A percentile compares a stretch with the other conserved stretches of the same genome.
Conservation (phyloP, 208 protist species). For the Leishmania amazonensis region DNA sequence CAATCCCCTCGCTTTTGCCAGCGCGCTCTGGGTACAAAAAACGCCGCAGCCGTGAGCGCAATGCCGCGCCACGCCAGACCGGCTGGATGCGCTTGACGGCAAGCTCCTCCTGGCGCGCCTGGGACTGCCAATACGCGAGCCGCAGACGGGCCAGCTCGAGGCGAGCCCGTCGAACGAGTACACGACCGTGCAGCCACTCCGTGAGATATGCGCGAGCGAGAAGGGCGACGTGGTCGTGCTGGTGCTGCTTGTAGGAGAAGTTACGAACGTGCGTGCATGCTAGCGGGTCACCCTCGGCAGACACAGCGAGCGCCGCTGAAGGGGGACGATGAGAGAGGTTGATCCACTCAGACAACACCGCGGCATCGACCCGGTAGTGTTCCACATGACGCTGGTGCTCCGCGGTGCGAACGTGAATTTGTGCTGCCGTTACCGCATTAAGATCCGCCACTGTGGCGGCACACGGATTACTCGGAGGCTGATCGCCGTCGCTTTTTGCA, state of each 20-base stretch:
- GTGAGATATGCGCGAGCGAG: constrained; percentile 22
- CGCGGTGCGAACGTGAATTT: constrained; percentile 16
- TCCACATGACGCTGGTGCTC: constrained; percentile 3
- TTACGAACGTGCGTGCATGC: constrained; percentile 19
- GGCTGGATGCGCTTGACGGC: constrained; percentile 80
- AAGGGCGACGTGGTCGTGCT: constrained; percentile 5
- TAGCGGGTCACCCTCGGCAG: not conserved
- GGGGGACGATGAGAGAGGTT: not conserved
- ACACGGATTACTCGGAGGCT: not conserved
- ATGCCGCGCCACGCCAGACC: constrained; percentile 78
- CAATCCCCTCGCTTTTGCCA: constrained; percentile 46
- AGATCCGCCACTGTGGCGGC: not conserved
- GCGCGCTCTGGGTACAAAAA: constrained; percentile 31
- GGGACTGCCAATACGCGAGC: constrained; percentile 5
- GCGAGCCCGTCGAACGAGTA: constrained; percentile 14
- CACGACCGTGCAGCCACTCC: constrained; percentile 24
- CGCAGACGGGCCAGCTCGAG: constrained; percentile 5
- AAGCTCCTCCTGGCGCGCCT: constrained; percentile 41
- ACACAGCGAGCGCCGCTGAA: no score
- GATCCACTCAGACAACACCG: constrained; percentile 5
- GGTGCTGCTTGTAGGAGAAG: constrained; percentile 8
- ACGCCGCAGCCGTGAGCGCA: constrained; percentile 69
- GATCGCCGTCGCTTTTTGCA: not conserved
- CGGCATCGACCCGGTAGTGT: constrained; percentile 13
- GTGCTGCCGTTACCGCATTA: constrained; percentile 13